These are phyloP conservation scores for Tieghemostelium lacteum DNA, from an alignment of 78 protist genomes.

Conservation along the genomic window DNA sequence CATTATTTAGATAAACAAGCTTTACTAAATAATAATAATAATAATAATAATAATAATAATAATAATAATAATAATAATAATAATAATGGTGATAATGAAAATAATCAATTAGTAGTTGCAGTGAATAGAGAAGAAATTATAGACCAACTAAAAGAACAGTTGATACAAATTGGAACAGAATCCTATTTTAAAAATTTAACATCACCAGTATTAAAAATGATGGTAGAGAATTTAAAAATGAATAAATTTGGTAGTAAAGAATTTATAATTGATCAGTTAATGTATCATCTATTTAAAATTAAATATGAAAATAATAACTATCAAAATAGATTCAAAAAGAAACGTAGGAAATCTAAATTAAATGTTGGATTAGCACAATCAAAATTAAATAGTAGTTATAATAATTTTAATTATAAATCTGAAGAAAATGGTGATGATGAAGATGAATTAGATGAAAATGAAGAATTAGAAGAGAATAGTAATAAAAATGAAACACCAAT, in stretches of 20 bases:
- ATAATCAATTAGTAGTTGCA: too few relatives aligned
- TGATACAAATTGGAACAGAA: conserved; percentile 55
- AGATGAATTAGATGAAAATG: neutral
- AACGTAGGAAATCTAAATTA: neutral
- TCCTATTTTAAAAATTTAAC: conserved; percentile 45
- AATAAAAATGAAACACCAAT: neutral
- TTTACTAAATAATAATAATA: too few relatives aligned
- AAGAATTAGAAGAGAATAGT: neutral
- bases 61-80: neutral
- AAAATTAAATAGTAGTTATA: neutral
- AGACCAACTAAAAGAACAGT: neutral
- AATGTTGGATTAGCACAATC: neutral
- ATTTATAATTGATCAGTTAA: conserved; percentile 27
- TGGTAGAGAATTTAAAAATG: conserved; percentile 50
- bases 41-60: neutral
- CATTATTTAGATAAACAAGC: neutral
- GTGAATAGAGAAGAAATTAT: neutral
- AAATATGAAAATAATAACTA: neutral
- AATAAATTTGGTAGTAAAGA: conserved; percentile 57
- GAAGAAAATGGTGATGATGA: neutral
- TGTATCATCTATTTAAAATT: conserved; percentile 12
- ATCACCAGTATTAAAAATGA: conserved; percentile 9
- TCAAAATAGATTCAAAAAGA: neutral
- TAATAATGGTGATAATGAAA: neutral
- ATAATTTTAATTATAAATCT: neutral